Conservation (phyloP, 345 rosid genomes). For the Trapa bicornis region DNA sequence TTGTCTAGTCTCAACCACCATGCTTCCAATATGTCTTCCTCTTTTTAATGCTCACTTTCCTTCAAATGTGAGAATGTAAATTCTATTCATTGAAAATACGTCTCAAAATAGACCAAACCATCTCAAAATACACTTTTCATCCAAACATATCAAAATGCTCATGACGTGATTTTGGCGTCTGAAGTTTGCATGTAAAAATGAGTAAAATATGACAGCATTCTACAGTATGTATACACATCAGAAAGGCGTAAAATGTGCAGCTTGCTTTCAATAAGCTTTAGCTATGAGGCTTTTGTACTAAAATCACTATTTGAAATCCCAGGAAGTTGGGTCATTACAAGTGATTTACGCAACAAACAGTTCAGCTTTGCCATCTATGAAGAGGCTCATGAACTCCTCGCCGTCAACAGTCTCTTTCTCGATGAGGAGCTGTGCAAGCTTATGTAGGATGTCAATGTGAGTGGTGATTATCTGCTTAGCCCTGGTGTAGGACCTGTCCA, state of each 20-base stretch:
- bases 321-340: not conserved
- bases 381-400: slow-evolving; percentile 98
- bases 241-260: not conserved
- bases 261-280: not conserved
- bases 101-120: no score
- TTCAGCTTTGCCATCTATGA: slow-evolving; percentile 97
- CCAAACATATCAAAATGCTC: no score
- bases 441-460: slow-evolving; percentile 66
- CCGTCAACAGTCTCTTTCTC: slow-evolving; percentile 97
- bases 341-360: slow-evolving; percentile 44
- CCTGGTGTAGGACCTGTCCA: slow-evolving; percentile 59
- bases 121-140: no score
- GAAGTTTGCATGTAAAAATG: not conserved
- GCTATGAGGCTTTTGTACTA: not conserved
- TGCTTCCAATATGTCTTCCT: no score
- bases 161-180: not conserved
- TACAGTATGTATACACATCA: not conserved
- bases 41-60: no score
- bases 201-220: not conserved
- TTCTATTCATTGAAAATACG: no score
- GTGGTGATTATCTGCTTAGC: slow-evolving; percentile 62
- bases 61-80: no score
- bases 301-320: not conserved
- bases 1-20: no score
- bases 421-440: slow-evolving; percentile 77